Evolutionary conservation across 2,329 filamentous ascomycete species (phyloP).

Genomic region (Epichloe glyceriae): DNA sequence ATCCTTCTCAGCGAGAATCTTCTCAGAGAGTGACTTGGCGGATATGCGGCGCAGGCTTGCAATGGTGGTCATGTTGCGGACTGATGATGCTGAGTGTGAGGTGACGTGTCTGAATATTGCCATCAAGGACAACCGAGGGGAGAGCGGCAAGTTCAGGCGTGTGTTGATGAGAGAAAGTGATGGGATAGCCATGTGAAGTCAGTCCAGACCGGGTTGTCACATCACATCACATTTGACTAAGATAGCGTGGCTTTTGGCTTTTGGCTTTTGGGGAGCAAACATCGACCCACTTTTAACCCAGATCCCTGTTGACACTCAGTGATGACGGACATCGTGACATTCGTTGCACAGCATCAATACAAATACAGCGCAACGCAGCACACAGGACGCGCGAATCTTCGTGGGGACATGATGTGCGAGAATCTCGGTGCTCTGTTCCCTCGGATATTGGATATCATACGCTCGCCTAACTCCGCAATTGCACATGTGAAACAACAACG

Average conservation of each 20-base stretch:
- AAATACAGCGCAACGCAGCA: background rate
- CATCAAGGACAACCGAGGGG: background rate
- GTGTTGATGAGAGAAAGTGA: background rate
- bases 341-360: too few relatives aligned
- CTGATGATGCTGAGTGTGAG: background rate
- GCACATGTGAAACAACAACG: background rate
- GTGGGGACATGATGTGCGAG: background rate
- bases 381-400: background rate
- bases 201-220: background rate
- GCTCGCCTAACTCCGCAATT: constrained; percentile 1
- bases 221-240: background rate
- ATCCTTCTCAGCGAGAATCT: constrained; percentile 41
- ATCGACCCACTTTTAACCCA: background rate
- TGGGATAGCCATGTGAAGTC: background rate
- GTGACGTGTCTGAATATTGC: background rate
- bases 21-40: constrained; percentile 52
- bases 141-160: background rate
- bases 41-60: constrained; percentile 53
- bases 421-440: background rate
- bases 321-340: too few relatives aligned
- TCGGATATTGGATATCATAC: constrained; percentile 1
- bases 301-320: too few relatives aligned
- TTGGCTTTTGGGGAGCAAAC: background rate
- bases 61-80: constrained; percentile 37
- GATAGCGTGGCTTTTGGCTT: background rate